Percentiles rank a stretch among this genome's conserved stretches.
These are phyloP conservation scores for Fusarium nanum DNA, from an alignment of 2,329 filamentous ascomycete genomes.

Conservation along the genomic window DNA sequence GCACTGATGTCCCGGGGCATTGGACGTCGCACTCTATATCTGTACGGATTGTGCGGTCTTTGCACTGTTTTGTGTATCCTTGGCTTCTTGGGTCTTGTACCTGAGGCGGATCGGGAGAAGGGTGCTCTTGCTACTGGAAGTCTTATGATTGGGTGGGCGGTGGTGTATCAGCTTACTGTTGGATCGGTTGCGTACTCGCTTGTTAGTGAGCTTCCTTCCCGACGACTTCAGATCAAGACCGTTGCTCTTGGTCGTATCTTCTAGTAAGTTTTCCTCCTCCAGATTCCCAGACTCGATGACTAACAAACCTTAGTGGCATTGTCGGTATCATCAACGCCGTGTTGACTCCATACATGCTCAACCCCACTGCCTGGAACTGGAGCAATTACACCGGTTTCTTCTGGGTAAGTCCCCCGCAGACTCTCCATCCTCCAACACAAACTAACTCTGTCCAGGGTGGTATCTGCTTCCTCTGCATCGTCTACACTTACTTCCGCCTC, in stretches of 20 bases:
- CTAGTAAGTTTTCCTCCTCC: conserved; percentile 60
- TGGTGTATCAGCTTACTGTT: conserved; percentile 87
- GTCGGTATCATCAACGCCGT: conserved; percentile 85
- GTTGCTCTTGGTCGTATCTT: conserved; percentile 86
- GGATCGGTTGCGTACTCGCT: conserved; percentile 92
- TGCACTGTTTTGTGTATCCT: conserved; percentile 82
- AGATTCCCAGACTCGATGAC: rapidly evolving
- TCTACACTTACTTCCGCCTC: conserved; percentile 70
- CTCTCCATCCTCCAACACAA: background rate
- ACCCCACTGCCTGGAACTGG: conserved; percentile 89
- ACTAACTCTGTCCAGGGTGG: conserved; percentile 52
- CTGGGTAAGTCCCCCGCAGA: conserved; percentile 63
- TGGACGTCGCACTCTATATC: conserved; percentile 80
- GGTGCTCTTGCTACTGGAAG: conserved; percentile 80
- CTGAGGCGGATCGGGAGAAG: conserved; percentile 65
- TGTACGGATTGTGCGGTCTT: conserved; percentile 80
- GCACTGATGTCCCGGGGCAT: conserved; percentile 79
- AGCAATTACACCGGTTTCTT: conserved; percentile 89
- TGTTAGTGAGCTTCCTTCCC: conserved; percentile 84
- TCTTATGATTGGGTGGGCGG: conserved; percentile 85
- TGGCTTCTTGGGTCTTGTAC: conserved; percentile 83
- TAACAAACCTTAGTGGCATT: conserved; percentile 67
- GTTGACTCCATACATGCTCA: conserved; percentile 91
- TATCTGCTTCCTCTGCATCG: conserved; percentile 81
- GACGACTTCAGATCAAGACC: conserved; percentile 89